Base-by-base conservation (phyloP, 495 filamentous ascomycete genomes). In the Tuber aestivum region DNA sequence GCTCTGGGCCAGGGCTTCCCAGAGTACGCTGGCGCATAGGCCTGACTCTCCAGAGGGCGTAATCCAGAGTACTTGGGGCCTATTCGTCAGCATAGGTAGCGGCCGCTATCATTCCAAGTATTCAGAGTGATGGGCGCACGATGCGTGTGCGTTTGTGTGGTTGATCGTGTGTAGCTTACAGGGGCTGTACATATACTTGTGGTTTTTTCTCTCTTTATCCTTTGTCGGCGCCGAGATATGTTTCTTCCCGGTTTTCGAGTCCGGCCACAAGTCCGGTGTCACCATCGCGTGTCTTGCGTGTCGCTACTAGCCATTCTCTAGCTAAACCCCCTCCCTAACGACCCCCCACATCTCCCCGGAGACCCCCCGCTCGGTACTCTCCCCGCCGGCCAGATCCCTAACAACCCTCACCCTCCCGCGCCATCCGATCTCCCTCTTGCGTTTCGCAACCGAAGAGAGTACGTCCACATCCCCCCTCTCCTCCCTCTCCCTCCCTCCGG, bases 281-380 rank as follows among this genome's bases (percentile, higher is more conserved):
- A 27, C 3, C 7, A 9, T 27, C 7, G 50, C 8, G 21, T 50
- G 48, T 23, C 48, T n/a, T 56, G 23, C 5, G 50, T 12, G n/a
- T 56, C 21, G n/a, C 50, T 27, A 0, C 50, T 48, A 20, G 45
- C 45, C 23, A 48, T 23, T 48, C 21, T 21, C 21, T 21, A 48
- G 20, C 48, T 78, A 80, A 69, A 80, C 50, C 7, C 75, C 35
- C 69, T 81, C 80, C 20, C 65, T 78, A n/a, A 82, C 80, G 68
- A 81, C 70, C 40, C 80, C 80, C 79, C 80, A 79, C 23, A 72
- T 76, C 77, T 79, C 79, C 5, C 74, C 76, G 35, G 76, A 77
- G n/a, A 77, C 65, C 12, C 76, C 80, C 9, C 75, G 72, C 74
- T 81, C 80, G 6, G 70, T 74, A 14, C 72, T 61, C n/a, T 72